Evolutionary conservation across 345 rosid species (phyloP), one percentile per base, ranked within the genome.

Genomic region (Sisymbrium altissimum): DNA sequence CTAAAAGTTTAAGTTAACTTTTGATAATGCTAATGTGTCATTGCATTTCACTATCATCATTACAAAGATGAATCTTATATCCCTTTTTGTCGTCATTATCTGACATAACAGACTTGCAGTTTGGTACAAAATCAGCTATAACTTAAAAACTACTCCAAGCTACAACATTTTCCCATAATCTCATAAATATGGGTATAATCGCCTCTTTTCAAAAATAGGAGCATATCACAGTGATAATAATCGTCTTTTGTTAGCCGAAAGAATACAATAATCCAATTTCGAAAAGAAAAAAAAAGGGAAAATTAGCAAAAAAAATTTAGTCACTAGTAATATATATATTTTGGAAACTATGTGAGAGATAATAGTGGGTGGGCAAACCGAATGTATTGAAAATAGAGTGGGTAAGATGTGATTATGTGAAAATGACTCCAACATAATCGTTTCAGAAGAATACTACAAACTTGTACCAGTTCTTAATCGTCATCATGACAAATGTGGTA

Each of bases 321-420:
- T 6, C 8, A 53, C 2, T 9, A 66, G 45, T 33, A 13, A 12
- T 9, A 17, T 4, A 17, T 19, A 60, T 39, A 59, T 12, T 23
- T 14, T 15, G 29, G 29, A 40, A 25, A 68, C 11, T 6, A 21
- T 9, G 15, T 6, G 36, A 50, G 56, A 66, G 33, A 36, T 35
- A 7, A 41, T 29, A 43, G 65, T 69, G 13, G 53, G 38, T 49
- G 60, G 29, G 5, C 52, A 62, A 63, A 32, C 17, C 19, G 15
- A 1, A 12, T 39, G 9, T 46, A 48, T 13, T 61, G 29, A 21
- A 70, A 21, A 32, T 4, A 13, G 6, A 14, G 40, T 72, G 4
- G 55, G 48, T 45, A 11, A 45, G 48, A 54, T 36, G 71, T 73
- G 66, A 45, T 25, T 66, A 25, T 27, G 49, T 73, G 66, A 45